Base-by-base conservation (phyloP, 441 rosid species). In the Eruca vesicaria region DNA sequence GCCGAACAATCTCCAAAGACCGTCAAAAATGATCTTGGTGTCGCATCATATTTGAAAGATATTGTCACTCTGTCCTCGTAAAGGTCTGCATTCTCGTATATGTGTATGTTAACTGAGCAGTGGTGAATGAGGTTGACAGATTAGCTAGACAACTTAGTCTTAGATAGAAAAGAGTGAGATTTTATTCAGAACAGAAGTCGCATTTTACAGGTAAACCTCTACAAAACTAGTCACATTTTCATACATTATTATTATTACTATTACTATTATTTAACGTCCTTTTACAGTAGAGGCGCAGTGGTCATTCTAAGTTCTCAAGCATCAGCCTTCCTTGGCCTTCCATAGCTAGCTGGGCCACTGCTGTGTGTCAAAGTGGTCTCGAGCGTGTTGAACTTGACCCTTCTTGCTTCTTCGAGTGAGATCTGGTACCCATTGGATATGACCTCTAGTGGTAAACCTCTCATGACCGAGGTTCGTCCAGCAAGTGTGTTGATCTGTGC, bases 391-490 rank as follows among this genome's bases (percentile, higher is more conserved):
- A 68, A 80, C 86, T 94, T 88, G 52, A 92, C 59, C 62, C 73
- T 82, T 63, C 74, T 78, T 0, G 96, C 99, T 2, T 95, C 92
- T 32, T 91, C 84, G 10, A 55, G 48, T 7, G 94, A 89, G 9
- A 89, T 69, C 43, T 71, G 72, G 84, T 70, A 91, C 0, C 89
- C 85, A 2, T 78, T 85, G 16, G 87, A 86, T 1, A 91, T 31
- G 4, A 95, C 88, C 26, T 85, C 88, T 5, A 63, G 72, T 0
- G 96, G 99, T 75, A 95, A 31, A 7, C 84, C 93, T 15, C 86
- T 35, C 33, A 91, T 1, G 15, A 77, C 84, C 0, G 93, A 93
- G 66, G 87, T 84, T 20, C 86, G 67, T 11, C 98, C 97, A 0
- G 92, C 88, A 0, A 91, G 82, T 0, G 86, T 82, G 68, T 68